Conservation (phyloP, 148 eudicot genomes). For the Vaccinium darrowii region DNA sequence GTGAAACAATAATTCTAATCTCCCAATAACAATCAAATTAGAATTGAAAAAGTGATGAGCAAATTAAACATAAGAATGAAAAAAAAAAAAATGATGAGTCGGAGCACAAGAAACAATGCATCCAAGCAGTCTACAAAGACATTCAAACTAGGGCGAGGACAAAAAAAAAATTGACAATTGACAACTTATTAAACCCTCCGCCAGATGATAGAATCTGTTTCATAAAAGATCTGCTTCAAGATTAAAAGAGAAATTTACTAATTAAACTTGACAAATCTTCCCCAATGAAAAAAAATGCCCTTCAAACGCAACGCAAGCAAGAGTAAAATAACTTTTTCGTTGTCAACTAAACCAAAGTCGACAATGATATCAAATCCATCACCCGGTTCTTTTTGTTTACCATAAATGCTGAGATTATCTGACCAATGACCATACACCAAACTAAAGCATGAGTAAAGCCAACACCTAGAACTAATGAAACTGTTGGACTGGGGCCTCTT, state of each 20-base stretch:
- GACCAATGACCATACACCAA: not conserved
- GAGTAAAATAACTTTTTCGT: not conserved
- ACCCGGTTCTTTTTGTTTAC: not conserved
- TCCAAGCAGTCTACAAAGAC: not conserved
- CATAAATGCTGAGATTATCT: not conserved
- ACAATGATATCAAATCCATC: not conserved
- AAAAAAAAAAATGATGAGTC: not conserved
- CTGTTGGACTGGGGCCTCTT: too few relatives aligned
- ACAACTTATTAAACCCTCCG: not conserved
- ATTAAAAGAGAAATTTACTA: not conserved
- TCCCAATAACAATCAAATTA: not conserved
- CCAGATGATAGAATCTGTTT: not conserved
- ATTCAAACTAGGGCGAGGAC: not conserved
- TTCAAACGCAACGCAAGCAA: not conserved
- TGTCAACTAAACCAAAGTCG: not conserved
- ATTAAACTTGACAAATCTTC: not conserved
- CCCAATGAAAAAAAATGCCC: not conserved
- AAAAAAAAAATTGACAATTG: not conserved
- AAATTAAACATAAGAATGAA: not conserved
- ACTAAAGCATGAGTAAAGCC: not conserved
- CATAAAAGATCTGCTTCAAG: not conserved
- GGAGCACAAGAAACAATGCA: not conserved
- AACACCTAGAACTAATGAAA: not conserved
- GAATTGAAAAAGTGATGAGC: conserved; percentile 1
- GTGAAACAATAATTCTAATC: not conserved